These are phyloP conservation scores for Graphilbum ipis-grandicollis DNA, from an alignment of 2,329 filamentous ascomycete species.

Conservation along the genomic window DNA sequence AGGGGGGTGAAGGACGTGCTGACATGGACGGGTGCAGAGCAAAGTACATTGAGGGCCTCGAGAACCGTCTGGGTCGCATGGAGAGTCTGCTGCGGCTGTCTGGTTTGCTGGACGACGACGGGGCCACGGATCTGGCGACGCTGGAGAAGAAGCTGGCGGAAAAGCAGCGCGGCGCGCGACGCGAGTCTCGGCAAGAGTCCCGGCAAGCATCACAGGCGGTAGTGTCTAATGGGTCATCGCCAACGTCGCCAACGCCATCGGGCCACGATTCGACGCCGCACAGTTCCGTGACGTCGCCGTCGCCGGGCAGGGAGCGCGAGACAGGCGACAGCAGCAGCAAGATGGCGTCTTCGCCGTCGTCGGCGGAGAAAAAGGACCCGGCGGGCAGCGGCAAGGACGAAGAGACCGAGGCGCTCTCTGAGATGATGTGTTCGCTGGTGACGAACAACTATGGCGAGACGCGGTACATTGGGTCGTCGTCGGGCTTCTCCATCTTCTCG, in stretches of 20 bases:
- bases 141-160: constrained; percentile 58
- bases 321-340: neutral
- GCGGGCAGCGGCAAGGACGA: constrained; percentile 37
- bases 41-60: constrained; percentile 93
- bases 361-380: constrained; percentile 21
- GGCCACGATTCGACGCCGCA: constrained; percentile 29
- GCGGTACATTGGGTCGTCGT: constrained; percentile 90
- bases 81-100: constrained; percentile 78
- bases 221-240: constrained; percentile 32
- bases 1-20: too few relatives aligned
- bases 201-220: constrained; percentile 17
- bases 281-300: constrained; percentile 37
- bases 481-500: constrained; percentile 96
- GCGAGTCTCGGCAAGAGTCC: constrained; percentile 32
- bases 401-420: constrained; percentile 75
- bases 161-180: too few relatives aligned
- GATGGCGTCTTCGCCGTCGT: neutral
- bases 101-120: constrained; percentile 71
- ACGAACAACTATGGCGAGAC: constrained; percentile 92
- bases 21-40: constrained; percentile 39
- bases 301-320: constrained; percentile 16
- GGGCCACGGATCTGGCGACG: constrained; percentile 71
- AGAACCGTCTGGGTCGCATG: constrained; percentile 91
- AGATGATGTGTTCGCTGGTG: constrained; percentile 98
- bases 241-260: constrained; percentile 27